Evolutionary conservation across 306 rosid genomes (phyloP), one percentile per base, ranked within the genome.

Genomic region (Trifolium subterraneum): DNA sequence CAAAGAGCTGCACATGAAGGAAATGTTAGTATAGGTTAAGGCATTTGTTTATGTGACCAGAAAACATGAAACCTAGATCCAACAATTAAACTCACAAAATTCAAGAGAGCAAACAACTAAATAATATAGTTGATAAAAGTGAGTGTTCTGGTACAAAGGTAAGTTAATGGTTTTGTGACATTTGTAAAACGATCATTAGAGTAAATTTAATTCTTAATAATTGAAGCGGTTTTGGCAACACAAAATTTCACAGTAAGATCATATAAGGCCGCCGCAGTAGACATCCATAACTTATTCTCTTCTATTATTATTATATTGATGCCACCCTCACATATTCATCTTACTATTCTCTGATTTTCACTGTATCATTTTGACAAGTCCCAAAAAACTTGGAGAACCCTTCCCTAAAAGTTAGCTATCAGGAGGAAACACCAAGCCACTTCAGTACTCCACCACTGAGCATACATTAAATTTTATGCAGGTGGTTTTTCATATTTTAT

Each of bases 1-100:
- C 90, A 71, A 89, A 91, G 86, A 78, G 90, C 92, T 91, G 89
- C 89, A 86, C 58, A 74, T 27, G 38, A 76, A 67, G n/a, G 20
- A 70, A 51, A 79, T 12, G 16, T 20, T 48, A 14, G 42, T 66
- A 50, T 59, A 25, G 19, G 66, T 51, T 52, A 42, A 42, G 10
- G 39, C 61, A 65, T 61, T 48, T 67, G 22, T 33, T 45, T 36
- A 20, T 35, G 13, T 38, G 25, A 65, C 25, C 25, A 44, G 14
- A 66, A 68, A 52, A 50, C 44, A 51, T 2, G 60, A 4, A 64
- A 70, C 45, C 52, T n/a, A 31, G 36, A 61, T 42, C 42, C 15
- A 42, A 62, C 44, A 59, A 33, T 64, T 29, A 70, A 51, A 60
- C 56, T 15, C 59, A 58, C 22, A 65, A 10, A 73, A 20, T 31